A percentile compares a stretch with the other conserved stretches of the same genome.
phyloP scores from a whole-genome alignment of 345 rosid genomes.

The Eucalyptus globulus region DNA sequence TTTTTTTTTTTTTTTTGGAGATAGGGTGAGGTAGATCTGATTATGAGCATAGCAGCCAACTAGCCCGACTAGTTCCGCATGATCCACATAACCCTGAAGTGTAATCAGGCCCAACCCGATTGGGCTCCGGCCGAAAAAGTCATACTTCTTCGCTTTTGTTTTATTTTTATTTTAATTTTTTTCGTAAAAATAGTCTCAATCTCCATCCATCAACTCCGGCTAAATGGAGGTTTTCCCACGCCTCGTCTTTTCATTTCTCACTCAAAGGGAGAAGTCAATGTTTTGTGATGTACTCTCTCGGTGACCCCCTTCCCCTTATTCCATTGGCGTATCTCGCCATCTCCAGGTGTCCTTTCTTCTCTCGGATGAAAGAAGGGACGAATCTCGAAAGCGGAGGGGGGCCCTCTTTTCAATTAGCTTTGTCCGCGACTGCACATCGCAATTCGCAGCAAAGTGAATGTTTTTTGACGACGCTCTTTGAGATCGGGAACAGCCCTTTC shows the following conservation, averaged over 20 bases:
- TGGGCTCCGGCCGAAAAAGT: background rate
- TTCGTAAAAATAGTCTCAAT: background rate
- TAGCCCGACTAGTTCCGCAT: rapidly evolving
- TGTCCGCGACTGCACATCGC: background rate
- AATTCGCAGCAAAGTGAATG: background rate
- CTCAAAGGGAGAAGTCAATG: background rate
- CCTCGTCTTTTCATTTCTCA: background rate
- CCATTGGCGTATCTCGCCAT: background rate
- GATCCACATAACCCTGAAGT: background rate
- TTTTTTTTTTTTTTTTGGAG: background rate
- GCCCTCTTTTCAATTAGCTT: too few species aligned
- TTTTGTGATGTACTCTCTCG: background rate
- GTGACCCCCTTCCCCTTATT: background rate
- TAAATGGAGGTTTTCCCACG: background rate
- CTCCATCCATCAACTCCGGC: background rate
- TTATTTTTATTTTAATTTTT: background rate
- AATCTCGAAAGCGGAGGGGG: background rate
- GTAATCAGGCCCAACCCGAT: background rate
- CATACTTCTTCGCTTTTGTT: background rate
- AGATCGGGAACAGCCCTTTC: background rate
- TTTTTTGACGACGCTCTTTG: background rate
- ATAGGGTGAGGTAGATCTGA: background rate
- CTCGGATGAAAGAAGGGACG: background rate
- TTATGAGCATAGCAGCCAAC: background rate
- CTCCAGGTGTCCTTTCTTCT: background rate